A percentile compares a stretch with the other conserved stretches of the same genome.
Evolutionary conservation across 2,329 filamentous ascomycete species (phyloP).

Genomic region (Lachnellula subtilissima): DNA sequence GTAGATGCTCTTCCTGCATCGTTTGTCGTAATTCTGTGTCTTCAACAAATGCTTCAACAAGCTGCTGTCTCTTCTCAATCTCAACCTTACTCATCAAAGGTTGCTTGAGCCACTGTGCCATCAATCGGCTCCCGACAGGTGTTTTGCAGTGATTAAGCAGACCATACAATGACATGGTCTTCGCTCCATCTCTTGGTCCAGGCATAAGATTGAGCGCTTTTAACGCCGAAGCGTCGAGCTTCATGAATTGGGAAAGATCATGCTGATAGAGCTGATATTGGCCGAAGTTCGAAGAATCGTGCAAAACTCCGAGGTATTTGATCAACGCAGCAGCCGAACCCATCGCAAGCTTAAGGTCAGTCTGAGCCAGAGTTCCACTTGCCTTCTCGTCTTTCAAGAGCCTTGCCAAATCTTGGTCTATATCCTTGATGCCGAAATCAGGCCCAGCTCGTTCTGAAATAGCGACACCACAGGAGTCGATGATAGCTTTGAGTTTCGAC

Average conservation of each 20-base stretch:
- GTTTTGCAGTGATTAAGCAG: slow-evolving; percentile 97
- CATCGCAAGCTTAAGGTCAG: slow-evolving; percentile 93
- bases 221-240: slow-evolving; percentile 87
- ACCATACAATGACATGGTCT: slow-evolving; percentile 94
- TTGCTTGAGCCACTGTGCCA: slow-evolving; percentile 97
- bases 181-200: slow-evolving; percentile 87
- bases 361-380: slow-evolving; percentile 74
- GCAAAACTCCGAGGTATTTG: slow-evolving; percentile 86
- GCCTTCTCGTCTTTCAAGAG: slow-evolving; percentile 82
- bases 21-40: slow-evolving; percentile 92
- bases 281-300: slow-evolving; percentile 90
- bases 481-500: slow-evolving; percentile 79
- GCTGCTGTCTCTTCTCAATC: slow-evolving; percentile 85
- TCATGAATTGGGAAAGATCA: slow-evolving; percentile 96
- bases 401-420: slow-evolving; percentile 88
- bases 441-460: slow-evolving; percentile 71
- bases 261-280: slow-evolving; percentile 98
- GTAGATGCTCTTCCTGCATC: slow-evolving; percentile 93
- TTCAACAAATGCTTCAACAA: slow-evolving; percentile 90
- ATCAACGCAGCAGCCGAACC: slow-evolving; percentile 88
- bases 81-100: slow-evolving; percentile 87
- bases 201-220: slow-evolving; percentile 97
- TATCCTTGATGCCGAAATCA: slow-evolving; percentile 86
- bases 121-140: slow-evolving; percentile 78
- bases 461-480: slow-evolving; percentile 87